Percentiles rank a stretch among this genome's conserved stretches.
Conservation (phyloP, 345 rosid species). For the Trapa bicornis region DNA sequence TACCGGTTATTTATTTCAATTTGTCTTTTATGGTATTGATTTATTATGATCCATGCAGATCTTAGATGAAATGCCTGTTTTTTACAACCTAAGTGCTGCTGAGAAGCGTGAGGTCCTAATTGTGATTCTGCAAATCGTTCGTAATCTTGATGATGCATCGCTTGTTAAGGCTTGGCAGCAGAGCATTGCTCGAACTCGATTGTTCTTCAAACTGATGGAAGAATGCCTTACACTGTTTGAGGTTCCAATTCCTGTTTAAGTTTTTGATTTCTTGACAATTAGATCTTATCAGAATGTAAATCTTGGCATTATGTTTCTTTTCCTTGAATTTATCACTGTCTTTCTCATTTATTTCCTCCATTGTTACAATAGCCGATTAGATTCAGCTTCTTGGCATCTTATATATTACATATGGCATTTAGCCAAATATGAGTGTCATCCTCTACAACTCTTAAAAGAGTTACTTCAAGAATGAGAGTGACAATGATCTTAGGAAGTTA, state of each 20-base stretch:
- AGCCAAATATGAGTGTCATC: neutral
- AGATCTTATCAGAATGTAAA: neutral
- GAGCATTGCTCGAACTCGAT: constrained; percentile 93
- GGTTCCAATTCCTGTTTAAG: constrained; percentile 31
- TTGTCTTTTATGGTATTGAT: neutral
- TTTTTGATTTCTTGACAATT: constrained; percentile 5
- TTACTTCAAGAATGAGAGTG: neutral
- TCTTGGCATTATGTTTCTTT: neutral
- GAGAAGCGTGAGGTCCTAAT: constrained; percentile 97
- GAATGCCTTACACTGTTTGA: constrained; percentile 91
- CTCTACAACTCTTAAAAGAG: no score
- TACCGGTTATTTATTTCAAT: neutral
- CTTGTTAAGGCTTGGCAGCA: constrained; percentile 97
- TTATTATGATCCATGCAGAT: constrained; percentile 44
- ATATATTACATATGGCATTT: neutral
- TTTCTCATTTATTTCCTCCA: neutral
- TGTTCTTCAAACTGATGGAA: constrained; percentile 95
- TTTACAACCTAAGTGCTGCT: constrained; percentile 82
- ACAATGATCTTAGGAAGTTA: neutral
- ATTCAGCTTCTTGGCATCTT: no score
- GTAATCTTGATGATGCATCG: constrained; percentile 88
- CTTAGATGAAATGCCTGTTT: constrained; percentile 98
- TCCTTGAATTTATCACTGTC: neutral
- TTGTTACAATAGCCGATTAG: no score
- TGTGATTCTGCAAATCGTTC: constrained; percentile 79